Evolutionary conservation across 2,329 filamentous ascomycete genomes (phyloP).

Genomic region (Fusarium sp.): DNA sequence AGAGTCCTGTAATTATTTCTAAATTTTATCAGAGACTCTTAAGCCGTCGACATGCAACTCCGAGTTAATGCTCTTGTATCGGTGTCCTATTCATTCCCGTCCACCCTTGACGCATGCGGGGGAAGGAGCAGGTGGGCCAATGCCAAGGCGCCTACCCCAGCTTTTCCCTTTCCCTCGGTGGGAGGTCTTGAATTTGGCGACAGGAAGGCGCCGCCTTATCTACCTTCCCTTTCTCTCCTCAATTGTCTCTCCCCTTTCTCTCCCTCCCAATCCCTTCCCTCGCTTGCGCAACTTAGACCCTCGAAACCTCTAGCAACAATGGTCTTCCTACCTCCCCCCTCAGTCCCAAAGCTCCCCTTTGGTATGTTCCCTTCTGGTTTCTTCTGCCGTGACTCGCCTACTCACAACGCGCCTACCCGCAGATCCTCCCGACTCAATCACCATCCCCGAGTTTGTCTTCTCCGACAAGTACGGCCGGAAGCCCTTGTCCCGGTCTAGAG

Average conservation of each 20-base stretch:
- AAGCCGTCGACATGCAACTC: background rate
- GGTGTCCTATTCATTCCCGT: background rate
- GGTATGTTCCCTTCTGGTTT: slow-evolving; percentile 51
- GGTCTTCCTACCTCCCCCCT: slow-evolving; percentile 72
- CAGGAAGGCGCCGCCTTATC: background rate
- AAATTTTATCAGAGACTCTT: background rate
- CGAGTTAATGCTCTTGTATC: background rate
- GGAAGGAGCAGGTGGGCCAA: slow-evolving; percentile 2
- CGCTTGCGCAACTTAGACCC: background rate
- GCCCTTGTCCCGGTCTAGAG: slow-evolving; percentile 71
- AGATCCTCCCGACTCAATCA: slow-evolving; percentile 78
- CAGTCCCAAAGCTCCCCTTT: slow-evolving; percentile 69
- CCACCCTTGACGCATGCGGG: background rate
- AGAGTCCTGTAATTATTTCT: background rate
- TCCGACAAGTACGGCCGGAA: slow-evolving; percentile 77
- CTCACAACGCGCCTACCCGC: slow-evolving; percentile 15
- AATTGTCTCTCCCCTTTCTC: background rate
- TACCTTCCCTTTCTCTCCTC: background rate
- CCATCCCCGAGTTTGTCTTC: slow-evolving; percentile 82
- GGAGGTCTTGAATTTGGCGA: background rate
- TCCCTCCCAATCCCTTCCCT: background rate
- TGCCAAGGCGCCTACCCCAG: background rate
- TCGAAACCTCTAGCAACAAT: slow-evolving; percentile 45
- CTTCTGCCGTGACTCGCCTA: slow-evolving; percentile 5
- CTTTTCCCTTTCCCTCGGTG: slow-evolving; percentile 1